Evolutionary conservation across 176 grass and related monocot genomes (phyloP), one percentile per base, ranked within the genome.

Genomic region (Carex myosuroides): DNA sequence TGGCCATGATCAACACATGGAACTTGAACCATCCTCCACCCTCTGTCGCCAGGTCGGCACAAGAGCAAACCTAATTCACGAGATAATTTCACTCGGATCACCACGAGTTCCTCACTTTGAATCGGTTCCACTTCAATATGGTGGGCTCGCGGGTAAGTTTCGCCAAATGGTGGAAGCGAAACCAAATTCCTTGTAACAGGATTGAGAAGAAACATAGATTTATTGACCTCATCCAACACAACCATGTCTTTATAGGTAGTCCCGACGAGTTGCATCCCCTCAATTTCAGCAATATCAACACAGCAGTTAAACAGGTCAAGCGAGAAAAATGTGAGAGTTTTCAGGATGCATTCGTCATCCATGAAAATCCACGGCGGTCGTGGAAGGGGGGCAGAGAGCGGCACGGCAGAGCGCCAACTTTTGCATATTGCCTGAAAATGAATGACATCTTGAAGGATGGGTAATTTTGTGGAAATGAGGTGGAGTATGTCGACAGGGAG

Each of bases 311-410:
- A 62, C 4, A 17, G 18, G 17, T 81, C 79, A 14, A 81, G 53
- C 1, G 79, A 81, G 10, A 42, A 24, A 81, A 81, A 81, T 62
- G 57, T 41, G 32, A 81, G 79, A 42, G 79, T 64, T 81, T 48
- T 81, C 3, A 60, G 79, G 17, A 81, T 62, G 79, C 79, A 81
- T 8, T 64, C 79, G 32, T 81, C 79, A 24, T 64, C 79, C 35
- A 81, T 44, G 57, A 81, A 81, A 24, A 81, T 81, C 79, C 79
- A 81, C 11, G 79, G 79, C 6, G 79, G 79, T 18, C 57, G 79
- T 6, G 79, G 59, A 24, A 64, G 56, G 33, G 30, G 59, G 3
- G 5, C 59, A 30, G 79, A 63, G 33, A 81, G 56, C 57, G 59
- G 41, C 33, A 81, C 41, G 11, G 37, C 79, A 50, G 79, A 17